Percentiles rank a stretch among this genome's conserved stretches.
Evolutionary conservation across 768 basidiomycete genomes (phyloP).

Genomic region (Hemileccinum rubropunctum): DNA sequence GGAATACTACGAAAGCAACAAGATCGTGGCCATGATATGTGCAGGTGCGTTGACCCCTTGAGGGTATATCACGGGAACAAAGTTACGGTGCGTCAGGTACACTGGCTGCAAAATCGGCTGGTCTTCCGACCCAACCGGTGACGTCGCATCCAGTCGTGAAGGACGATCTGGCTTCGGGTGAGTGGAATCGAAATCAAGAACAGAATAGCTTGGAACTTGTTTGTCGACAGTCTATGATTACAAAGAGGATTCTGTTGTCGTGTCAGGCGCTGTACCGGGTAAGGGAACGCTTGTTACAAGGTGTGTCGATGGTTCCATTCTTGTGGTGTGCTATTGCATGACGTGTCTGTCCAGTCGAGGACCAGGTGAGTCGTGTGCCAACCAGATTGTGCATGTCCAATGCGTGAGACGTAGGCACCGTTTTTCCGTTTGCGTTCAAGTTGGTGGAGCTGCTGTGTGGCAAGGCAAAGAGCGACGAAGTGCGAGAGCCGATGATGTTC

Average conservation of each 20-base stretch:
- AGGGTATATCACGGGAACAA: neutral
- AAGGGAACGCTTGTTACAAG: slow-evolving; percentile 71
- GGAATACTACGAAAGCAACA: slow-evolving; percentile 39
- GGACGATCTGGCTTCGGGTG: slow-evolving; percentile 53
- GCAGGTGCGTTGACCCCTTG: slow-evolving; percentile 49
- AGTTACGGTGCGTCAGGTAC: slow-evolving; percentile 47
- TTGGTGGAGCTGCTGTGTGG: slow-evolving; percentile 72
- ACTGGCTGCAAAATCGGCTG: slow-evolving; percentile 60
- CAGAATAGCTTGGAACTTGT: neutral
- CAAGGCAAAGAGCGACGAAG: slow-evolving; percentile 54
- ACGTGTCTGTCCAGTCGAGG: slow-evolving; percentile 53
- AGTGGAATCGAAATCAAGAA: slow-evolving; percentile 3
- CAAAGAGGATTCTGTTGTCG: slow-evolving; percentile 67
- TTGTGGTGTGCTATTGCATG: neutral
- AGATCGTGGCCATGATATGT: slow-evolving; percentile 80
- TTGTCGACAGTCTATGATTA: slow-evolving; percentile 62
- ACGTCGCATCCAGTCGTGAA: slow-evolving; percentile 81
- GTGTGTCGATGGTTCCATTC: slow-evolving; percentile 31
- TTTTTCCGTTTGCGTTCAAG: slow-evolving; percentile 77
- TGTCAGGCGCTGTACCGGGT: slow-evolving; percentile 39
- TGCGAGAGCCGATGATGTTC: slow-evolving; percentile 70
- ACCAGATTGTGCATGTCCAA: neutral
- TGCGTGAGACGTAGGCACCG: slow-evolving; percentile 47
- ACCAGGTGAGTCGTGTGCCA: slow-evolving; percentile 46
- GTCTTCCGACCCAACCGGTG: slow-evolving; percentile 58